phyloP scores from a whole-genome alignment of 148 eudicot species.

The Silene latifolia region DNA sequence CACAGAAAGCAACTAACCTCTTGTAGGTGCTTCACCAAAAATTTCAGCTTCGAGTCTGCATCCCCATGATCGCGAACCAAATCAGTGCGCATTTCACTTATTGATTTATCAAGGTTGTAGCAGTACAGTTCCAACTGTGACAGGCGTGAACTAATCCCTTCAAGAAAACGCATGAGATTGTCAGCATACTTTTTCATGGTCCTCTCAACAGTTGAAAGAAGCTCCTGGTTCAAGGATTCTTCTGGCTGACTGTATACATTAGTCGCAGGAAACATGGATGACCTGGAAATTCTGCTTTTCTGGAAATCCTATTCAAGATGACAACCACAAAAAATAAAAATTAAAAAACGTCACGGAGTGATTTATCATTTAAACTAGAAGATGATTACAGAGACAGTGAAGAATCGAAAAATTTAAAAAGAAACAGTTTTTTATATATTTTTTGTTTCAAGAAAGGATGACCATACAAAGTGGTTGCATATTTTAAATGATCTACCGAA shows the following conservation, averaged over 20 bases:
- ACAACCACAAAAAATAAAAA: neutral
- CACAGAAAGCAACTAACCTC: conserved; percentile 52
- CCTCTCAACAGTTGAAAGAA: conserved; percentile 67
- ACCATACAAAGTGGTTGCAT: neutral
- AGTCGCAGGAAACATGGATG: conserved; percentile 68
- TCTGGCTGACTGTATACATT: conserved; percentile 70
- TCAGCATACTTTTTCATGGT: conserved; percentile 88
- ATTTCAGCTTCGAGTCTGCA: conserved; percentile 78
- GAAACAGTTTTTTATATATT: neutral
- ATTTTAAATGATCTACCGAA: neutral
- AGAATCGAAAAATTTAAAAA: neutral
- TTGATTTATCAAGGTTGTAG: conserved; percentile 93
- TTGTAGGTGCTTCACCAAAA: conserved; percentile 87
- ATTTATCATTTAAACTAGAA: neutral
- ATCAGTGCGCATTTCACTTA: conserved; percentile 95
- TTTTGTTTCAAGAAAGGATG: neutral
- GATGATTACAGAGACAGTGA: neutral
- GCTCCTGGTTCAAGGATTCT: conserved; percentile 64
- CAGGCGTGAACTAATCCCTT: conserved; percentile 92
- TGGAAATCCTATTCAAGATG: conserved; percentile 71
- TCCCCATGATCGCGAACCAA: conserved; percentile 79
- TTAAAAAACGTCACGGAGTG: too few relatives aligned
- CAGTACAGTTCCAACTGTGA: conserved; percentile 94
- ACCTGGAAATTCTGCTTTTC: conserved; percentile 80
- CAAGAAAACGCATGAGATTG: conserved; percentile 94